Evolutionary conservation across 805 yeast species (phyloP).

Genomic region (Kurtzmaniella fragi): DNA sequence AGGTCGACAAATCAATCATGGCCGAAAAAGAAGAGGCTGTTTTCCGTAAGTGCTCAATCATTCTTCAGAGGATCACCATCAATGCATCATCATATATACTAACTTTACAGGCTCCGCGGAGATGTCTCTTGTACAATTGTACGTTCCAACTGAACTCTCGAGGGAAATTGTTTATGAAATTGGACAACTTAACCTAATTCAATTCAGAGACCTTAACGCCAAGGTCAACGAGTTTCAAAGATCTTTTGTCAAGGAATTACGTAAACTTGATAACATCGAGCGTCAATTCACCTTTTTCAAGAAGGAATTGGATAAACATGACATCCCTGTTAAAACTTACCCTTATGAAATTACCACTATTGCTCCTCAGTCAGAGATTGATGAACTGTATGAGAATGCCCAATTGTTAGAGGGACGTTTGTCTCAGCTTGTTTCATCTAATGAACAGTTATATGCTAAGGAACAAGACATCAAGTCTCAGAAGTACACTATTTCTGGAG

Average conservation of each 20-base stretch:
- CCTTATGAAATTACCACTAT: slow-evolving; percentile 22
- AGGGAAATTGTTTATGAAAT: slow-evolving; percentile 80
- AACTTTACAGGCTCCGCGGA: slow-evolving; percentile 77
- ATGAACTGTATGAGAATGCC: slow-evolving; percentile 61
- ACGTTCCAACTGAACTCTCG: slow-evolving; percentile 84
- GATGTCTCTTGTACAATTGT: slow-evolving; percentile 90
- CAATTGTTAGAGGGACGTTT: slow-evolving; percentile 70
- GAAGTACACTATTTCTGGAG: slow-evolving; percentile 44
- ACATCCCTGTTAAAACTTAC: slow-evolving; percentile 28
- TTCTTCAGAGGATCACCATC: not conserved
- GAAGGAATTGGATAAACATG: slow-evolving; percentile 46
- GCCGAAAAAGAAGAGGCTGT: slow-evolving; percentile 40
- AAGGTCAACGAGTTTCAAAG: slow-evolving; percentile 84
- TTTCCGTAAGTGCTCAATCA: slow-evolving; percentile 33
- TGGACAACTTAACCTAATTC: slow-evolving; percentile 82
- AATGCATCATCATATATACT: slow-evolving; percentile 3
- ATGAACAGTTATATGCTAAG: slow-evolving; percentile 56
- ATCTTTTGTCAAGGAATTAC: slow-evolving; percentile 81
- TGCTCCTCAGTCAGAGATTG: slow-evolving; percentile 56
- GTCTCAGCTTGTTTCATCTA: slow-evolving; percentile 62
- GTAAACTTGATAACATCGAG: slow-evolving; percentile 79
- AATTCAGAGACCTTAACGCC: slow-evolving; percentile 79
- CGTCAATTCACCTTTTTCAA: slow-evolving; percentile 58
- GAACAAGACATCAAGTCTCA: slow-evolving; percentile 67
- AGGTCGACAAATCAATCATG: slow-evolving; percentile 10